Base-by-base conservation (phyloP, 768 basidiomycete species). In the Leucogyrophana mollusca region DNA sequence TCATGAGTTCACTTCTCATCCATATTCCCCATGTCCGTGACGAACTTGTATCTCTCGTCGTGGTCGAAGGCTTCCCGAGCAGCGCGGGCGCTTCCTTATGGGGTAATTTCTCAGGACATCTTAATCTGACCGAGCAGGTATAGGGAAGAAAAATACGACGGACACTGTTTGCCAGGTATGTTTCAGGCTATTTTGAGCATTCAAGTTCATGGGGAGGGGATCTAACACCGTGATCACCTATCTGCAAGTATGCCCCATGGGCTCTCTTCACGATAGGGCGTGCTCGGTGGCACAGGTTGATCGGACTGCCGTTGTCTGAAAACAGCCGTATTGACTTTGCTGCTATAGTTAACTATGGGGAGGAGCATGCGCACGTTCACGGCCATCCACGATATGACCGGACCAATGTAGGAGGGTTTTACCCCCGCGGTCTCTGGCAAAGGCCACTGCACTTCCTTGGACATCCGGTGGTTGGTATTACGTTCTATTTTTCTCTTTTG, bases 191-290 rank as follows among this genome's bases (percentile, higher is more conserved):
- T n/a, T n/a, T n/a, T n/a, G n/a, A n/a, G n/a, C n/a, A n/a, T n/a
- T n/a, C n/a, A n/a, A n/a, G n/a, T n/a, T n/a, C n/a, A n/a, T 6
- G 17, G n/a, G 20, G 17, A 3, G 9, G 27, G 3, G 20, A 9
- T 30, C 14, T 46, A 5, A 23, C n/a, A 37, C 27, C 17, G 11
- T 39, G 20, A 24, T 21, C 16, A 4, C 9, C 48, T 9, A 23
- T 17, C 4, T 20, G 9, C 4, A 37, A 78, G 77, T 39, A 4
- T 77, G 77, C 1, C 73, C 76, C 21, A 74, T 76, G 27, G 77
- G 77, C 56, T 77, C 75, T 1, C 50, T 80, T 37, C 77, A 78
- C 45, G 78, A 80, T 52, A 55, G 77, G 34, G 77, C 77, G 11
- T 78, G 77, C 55, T 61, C 18, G 78, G 78, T 6, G 77, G 76